Percentiles rank a stretch among this genome's conserved stretches.
These are phyloP conservation scores for Hypoxylon crocopeplum DNA, from an alignment of 495 filamentous ascomycete genomes.

Conservation along the genomic window DNA sequence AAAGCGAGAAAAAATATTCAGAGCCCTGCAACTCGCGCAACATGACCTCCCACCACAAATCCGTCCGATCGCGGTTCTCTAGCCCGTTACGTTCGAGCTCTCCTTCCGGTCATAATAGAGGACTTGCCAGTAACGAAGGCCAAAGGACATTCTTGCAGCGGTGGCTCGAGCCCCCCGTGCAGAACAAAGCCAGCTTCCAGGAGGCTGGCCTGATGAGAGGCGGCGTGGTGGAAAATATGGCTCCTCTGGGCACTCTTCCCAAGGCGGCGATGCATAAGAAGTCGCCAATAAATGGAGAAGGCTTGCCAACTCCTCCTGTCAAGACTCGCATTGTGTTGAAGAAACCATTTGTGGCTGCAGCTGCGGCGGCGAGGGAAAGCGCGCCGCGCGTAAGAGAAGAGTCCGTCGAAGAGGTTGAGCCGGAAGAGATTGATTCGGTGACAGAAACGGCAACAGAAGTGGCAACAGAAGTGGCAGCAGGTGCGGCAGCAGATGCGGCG, in stretches of 20 bases:
- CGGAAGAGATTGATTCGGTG: conserved; percentile 1
- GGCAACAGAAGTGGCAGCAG: neutral
- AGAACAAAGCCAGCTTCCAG: conserved; percentile 72
- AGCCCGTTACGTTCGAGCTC: conserved; percentile 56
- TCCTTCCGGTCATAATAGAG: conserved; percentile 43
- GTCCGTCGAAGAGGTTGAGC: conserved; percentile 3
- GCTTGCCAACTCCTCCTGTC: conserved; percentile 28
- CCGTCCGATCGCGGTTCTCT: conserved; percentile 60
- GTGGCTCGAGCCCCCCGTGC: conserved; percentile 76
- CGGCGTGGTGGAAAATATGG: conserved; percentile 74
- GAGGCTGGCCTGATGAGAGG: conserved; percentile 68
- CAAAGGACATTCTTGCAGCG: conserved; percentile 54
- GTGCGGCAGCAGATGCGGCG: neutral
- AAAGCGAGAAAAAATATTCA: conserved; percentile 7
- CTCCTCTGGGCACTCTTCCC: conserved; percentile 69
- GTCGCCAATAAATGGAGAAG: conserved; percentile 29
- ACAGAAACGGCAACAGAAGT: neutral
- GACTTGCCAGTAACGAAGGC: conserved; percentile 40
- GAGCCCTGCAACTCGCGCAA: conserved; percentile 2
- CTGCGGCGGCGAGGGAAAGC: conserved; percentile 20
- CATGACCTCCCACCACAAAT: conserved; percentile 46
- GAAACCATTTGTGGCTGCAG: conserved; percentile 30
- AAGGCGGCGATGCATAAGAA: conserved; percentile 56
- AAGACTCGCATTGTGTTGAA: conserved; percentile 51
- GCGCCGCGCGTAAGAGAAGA: conserved; percentile 20